Conservation (phyloP, 495 filamentous ascomycete genomes). For the Extremus antarcticus region DNA sequence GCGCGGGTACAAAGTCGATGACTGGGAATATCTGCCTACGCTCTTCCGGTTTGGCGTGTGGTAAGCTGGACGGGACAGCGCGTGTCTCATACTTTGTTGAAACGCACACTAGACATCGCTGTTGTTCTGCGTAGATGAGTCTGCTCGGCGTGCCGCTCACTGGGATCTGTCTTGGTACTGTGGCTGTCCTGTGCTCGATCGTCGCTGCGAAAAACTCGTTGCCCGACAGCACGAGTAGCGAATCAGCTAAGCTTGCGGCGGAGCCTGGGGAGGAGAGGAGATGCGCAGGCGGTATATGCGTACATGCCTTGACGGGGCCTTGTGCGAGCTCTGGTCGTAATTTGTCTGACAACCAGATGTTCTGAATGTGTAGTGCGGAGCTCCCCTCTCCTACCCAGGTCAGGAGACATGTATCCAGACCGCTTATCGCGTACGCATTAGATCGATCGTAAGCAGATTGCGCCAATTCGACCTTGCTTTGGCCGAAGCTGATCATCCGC, state of each 20-base stretch:
- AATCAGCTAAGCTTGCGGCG: constrained; percentile 27
- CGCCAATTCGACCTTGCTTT: constrained; percentile 4
- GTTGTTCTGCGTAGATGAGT: constrained; percentile 41
- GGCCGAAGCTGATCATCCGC: constrained; percentile 3
- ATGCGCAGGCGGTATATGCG: constrained; percentile 17
- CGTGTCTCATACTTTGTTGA: constrained; percentile 32
- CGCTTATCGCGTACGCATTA: constrained; percentile 6
- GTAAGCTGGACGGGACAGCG: constrained; percentile 34
- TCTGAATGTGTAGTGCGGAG: constrained; percentile 17
- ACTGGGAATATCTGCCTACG: constrained; percentile 13
- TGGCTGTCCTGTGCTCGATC: constrained; percentile 36
- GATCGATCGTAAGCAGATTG: background rate
- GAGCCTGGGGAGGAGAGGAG: constrained; percentile 4
- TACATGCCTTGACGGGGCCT: constrained; percentile 13
- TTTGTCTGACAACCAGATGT: constrained; percentile 25
- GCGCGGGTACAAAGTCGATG: constrained; percentile 10
- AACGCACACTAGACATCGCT: constrained; percentile 43
- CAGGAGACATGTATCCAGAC: constrained; percentile 12
- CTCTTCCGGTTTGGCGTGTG: constrained; percentile 6
- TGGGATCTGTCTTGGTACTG: constrained; percentile 42
- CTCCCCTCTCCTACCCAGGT: constrained; percentile 7
- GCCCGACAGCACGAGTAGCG: constrained; percentile 23
- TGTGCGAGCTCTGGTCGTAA: constrained; percentile 16
- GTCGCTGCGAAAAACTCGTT: constrained; percentile 40
- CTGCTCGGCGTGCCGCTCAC: constrained; percentile 41